These are phyloP conservation scores for Isoetes taiwanensis DNA, from an alignment of 75 land plant genomes.

Conservation along the genomic window DNA sequence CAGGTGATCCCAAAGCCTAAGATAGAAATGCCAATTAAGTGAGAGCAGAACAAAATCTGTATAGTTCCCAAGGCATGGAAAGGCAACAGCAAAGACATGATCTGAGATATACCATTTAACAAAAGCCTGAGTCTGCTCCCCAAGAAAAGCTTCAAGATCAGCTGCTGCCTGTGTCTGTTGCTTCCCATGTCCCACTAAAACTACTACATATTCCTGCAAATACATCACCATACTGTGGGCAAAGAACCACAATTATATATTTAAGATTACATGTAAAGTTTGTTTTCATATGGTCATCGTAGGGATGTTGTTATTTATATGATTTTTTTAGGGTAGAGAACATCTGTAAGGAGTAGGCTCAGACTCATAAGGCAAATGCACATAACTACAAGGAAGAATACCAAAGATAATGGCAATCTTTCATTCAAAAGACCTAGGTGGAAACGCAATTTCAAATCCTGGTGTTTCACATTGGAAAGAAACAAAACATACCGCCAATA, in stretches of 20 bases:
- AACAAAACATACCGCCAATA: slow-evolving; percentile 48
- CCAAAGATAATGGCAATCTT: no score
- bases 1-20: slow-evolving; percentile 92
- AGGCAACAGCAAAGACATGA: neutral
- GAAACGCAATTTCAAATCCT: no score
- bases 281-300: no score
- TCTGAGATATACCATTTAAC: slow-evolving; percentile 51
- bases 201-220: slow-evolving; percentile 80
- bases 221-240: neutral
- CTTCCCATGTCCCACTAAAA: slow-evolving; percentile 70
- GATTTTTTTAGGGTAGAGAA: no score
- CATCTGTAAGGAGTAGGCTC: no score
- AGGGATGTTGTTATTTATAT: no score
- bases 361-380: no score
- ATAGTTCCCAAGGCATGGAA: neutral
- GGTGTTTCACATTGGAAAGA: neutral
- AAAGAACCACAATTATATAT: neutral
- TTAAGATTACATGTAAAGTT: neutral
- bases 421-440: no score
- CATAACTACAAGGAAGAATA: no score
- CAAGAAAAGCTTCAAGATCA: slow-evolving; percentile 74
- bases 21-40: neutral
- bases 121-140: slow-evolving; percentile 55
- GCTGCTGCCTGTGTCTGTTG: slow-evolving; percentile 48
- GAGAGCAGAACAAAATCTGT: neutral